These are phyloP conservation scores for Cercophora sp. DNA, from an alignment of 495 filamentous ascomycete genomes.

Conservation along the genomic window DNA sequence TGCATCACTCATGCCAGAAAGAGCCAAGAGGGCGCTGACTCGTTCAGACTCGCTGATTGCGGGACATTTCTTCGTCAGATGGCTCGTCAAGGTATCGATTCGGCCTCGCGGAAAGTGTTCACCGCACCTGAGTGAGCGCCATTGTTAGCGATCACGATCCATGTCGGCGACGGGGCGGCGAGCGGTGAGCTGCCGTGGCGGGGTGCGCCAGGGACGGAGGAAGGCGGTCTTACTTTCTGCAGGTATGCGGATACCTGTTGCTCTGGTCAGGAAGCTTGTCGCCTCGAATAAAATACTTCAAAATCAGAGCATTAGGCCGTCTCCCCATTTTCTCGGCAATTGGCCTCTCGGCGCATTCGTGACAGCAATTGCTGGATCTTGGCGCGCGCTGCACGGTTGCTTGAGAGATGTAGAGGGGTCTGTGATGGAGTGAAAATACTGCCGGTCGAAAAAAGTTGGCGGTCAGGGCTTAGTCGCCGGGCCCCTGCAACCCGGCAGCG, in stretches of 20 bases:
- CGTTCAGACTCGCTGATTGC: conserved; percentile 52
- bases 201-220: conserved; percentile 4
- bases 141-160: not conserved
- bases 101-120: conserved; percentile 82
- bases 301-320: conserved; percentile 74
- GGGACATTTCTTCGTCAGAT: conserved; percentile 78
- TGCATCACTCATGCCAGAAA: conserved; percentile 37
- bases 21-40: conserved; percentile 9
- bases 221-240: conserved; percentile 53
- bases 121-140: conserved; percentile 49
- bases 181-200: not conserved
- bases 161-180: not conserved
- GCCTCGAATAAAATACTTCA: conserved; percentile 79
- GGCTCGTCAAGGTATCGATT: conserved; percentile 70
- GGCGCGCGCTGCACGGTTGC: no score
- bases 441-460: conserved; percentile 30
- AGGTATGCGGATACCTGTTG: conserved; percentile 84
- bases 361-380: conserved; percentile 5
- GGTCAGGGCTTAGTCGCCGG: no score
- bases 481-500: no score
- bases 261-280: conserved; percentile 76
- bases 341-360: conserved; percentile 20
- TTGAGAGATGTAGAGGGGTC: conserved; percentile 19
- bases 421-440: conserved; percentile 25
- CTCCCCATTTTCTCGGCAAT: conserved; percentile 65